Conservation (phyloP, 2,329 filamentous ascomycete genomes). For the Celoporthe dispersa region DNA sequence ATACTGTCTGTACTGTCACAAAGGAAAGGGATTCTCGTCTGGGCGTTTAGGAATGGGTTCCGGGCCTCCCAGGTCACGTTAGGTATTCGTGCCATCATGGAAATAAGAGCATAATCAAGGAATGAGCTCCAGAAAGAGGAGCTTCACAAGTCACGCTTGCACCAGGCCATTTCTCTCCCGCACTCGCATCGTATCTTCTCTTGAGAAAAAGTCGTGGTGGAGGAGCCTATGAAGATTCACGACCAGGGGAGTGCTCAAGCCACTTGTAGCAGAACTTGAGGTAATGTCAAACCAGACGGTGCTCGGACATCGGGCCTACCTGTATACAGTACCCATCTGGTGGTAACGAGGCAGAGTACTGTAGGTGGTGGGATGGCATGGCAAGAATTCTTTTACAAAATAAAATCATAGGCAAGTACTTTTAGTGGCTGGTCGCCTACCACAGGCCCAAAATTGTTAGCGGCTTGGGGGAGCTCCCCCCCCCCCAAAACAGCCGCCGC, state of each 20-base stretch:
- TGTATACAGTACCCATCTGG: neutral
- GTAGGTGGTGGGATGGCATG: neutral
- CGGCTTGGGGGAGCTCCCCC: neutral
- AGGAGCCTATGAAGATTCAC: neutral
- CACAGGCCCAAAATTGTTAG: conserved; percentile 18
- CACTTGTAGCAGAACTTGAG: neutral
- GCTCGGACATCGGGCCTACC: neutral
- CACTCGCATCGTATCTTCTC: neutral
- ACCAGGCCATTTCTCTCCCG: neutral
- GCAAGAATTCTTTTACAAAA: neutral
- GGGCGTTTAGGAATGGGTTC: conserved; percentile 7
- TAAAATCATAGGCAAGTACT: neutral
- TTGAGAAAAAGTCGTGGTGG: neutral
- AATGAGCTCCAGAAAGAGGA: conserved; percentile 17
- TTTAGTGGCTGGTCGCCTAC: neutral
- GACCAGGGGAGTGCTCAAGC: neutral
- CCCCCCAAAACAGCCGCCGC: neutral
- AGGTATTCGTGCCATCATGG: conserved; percentile 19
- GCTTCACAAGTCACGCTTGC: neutral
- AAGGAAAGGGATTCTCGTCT: neutral
- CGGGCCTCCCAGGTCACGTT: conserved; percentile 7
- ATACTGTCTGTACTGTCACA: conserved; percentile 1
- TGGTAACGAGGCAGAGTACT: neutral
- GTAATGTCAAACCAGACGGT: neutral
- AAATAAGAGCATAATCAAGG: conserved; percentile 15